Base-by-base conservation (phyloP, 129 eudicot species). In the Tanacetum coccineum region DNA sequence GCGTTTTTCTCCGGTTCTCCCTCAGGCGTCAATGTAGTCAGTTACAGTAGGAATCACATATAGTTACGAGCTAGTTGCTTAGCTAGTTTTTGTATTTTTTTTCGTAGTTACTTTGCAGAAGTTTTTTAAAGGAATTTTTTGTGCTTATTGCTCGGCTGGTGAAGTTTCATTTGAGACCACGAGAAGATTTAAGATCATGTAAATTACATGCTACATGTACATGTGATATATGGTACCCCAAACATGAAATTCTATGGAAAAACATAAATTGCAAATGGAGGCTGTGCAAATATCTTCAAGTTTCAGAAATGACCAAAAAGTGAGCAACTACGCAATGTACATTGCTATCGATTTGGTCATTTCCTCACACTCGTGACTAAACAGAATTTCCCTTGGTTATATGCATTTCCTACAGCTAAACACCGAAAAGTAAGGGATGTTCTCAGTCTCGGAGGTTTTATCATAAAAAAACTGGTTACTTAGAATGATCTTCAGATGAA, bases 321-420 rank as follows among this genome's bases (percentile, higher is more conserved):
- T 20, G 57, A 52, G 57, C 12, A 52, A 52, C 57, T 15, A 17
- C 22, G 9, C 11, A 4, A n/a, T 52, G 25, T 51, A 51, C 57
- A 15, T 15, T 51, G 57, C 22, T 51, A 51, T 7, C 17, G 22
- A 51, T 15, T 51, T n/a, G 57, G 57, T 52, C 57, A 52, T 17
- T 10, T 52, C 55, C n/a, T 25, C 63, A 55, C 59, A 59, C 67
- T 67, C 57, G 46, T 59, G 65, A 59, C 39, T 32, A 32, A 32
- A 59, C 59, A 59, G 55, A 42, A 70, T 20, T 45, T 13, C 56
- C 66, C 45, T 21, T 70, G 39, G 59, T 42, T 55, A 66, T 61
- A 80, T 59, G 66, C 47, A 65, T 67, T 75, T 58, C 73, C 62
- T 76, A 32, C 71, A 40, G 8, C 26, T 4, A 71, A 42, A 72